phyloP scores from a whole-genome alignment of 2,329 filamentous ascomycete genomes.

The Amauroascus niger region DNA sequence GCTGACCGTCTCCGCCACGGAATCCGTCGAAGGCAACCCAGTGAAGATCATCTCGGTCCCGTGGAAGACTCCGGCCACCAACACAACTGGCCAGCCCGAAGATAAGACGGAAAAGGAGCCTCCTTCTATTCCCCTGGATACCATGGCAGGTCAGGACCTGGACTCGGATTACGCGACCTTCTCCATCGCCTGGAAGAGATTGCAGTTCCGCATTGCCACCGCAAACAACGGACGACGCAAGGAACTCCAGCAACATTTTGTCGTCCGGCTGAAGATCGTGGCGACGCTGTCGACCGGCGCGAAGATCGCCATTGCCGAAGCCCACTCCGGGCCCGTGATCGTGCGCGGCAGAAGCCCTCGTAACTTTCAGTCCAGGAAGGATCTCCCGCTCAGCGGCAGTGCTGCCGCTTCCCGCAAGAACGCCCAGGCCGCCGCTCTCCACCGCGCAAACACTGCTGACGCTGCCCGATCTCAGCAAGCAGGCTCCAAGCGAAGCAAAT shows the following conservation, averaged over 20 bases:
- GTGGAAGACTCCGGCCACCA: constrained; percentile 89
- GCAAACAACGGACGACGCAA: constrained; percentile 92
- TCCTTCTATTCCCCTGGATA: constrained; percentile 63
- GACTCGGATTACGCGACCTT: constrained; percentile 82
- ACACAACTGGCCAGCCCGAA: constrained; percentile 49
- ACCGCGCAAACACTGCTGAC: constrained; percentile 26
- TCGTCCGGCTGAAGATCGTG: constrained; percentile 75
- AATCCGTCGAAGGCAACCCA: constrained; percentile 84
- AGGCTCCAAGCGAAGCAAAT: constrained; percentile 16
- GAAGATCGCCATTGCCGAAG: constrained; percentile 72
- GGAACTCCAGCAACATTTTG: constrained; percentile 93
- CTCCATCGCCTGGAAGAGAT: constrained; percentile 83
- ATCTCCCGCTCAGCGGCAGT: constrained; percentile 75
- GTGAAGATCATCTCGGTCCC: constrained; percentile 94
- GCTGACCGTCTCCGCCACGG: constrained; percentile 80
- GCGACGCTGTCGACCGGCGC: constrained; percentile 74
- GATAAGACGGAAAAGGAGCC: constrained; percentile 76
- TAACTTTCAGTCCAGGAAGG: constrained; percentile 90
- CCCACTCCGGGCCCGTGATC: constrained; percentile 81
- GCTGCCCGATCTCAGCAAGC: constrained; percentile 7
- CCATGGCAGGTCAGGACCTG: constrained; percentile 55
- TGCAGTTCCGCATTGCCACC: constrained; percentile 91
- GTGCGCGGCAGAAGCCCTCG: constrained; percentile 85
- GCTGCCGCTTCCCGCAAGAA: constrained; percentile 70
- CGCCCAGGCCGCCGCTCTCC: constrained; percentile 31